Evolutionary conservation across 495 filamentous ascomycete species (phyloP), one percentile per base, ranked within the genome.

Genomic region (Daldinia childiae): DNA sequence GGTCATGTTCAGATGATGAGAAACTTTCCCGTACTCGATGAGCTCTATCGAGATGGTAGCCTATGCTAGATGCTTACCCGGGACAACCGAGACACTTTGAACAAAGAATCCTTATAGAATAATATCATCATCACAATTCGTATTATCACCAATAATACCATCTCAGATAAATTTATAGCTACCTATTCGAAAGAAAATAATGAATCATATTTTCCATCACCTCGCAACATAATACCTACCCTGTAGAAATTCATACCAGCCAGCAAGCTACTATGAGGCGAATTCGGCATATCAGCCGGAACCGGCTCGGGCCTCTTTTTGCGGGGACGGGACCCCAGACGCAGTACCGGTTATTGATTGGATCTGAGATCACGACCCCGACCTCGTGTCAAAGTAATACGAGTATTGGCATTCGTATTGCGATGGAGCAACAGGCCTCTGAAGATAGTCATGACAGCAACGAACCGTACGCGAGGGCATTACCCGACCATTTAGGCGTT

Each of bases 331-430:
- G 30, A 52, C 43, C 63, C 55, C 58, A 50, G 54, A 48, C 36
- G 55, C 51, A 29, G 19, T 39, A 30, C 17, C 43, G 55, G 55
- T 48, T 29, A 58, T 52, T 43, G 43, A 66, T 66, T 66, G 55
- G 55, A 34, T 56, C 52, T 58, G 15, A 38, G 30, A 58, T 58
- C 32, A 34, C 19, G 27, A 60, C 52, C 43, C 45, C n/a, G 12
- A 74, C 79, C 80, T 82, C 79, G 54, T 67, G 74, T 62, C 50
- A 52, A 50, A 29, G 64, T 71, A 66, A 75, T 75, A 69, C 75
- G 71, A 72, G 68, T 29, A 67, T 71, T 69, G 52, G 39, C 30
- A 36, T 64, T 76, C 74, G 74, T 76, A 76, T 76, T 54, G 60
- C 51, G 19, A 64, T 58, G 50, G 32, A 51, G 21, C 54, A 38